A percentile compares a stretch with the other conserved stretches of the same genome.
phyloP scores from a whole-genome alignment of 345 rosid species.

The Citrus sp. region DNA sequence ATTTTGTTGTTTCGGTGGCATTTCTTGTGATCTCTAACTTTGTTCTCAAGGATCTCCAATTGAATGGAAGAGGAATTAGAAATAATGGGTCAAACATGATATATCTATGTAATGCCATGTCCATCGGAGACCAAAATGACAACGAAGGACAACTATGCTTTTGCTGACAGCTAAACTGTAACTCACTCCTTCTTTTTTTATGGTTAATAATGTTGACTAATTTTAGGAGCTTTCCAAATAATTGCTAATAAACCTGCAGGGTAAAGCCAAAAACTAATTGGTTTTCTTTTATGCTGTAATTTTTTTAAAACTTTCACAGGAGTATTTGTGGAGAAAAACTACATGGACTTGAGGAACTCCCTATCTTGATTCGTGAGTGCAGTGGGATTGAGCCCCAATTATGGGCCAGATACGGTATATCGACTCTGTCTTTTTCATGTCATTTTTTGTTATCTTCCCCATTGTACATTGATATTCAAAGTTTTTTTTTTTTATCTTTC shows the following conservation, averaged over 20 bases:
- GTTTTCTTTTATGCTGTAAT: background rate
- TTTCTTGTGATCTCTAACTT: background rate
- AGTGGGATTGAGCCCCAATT: conserved; percentile 47
- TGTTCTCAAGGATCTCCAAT: background rate
- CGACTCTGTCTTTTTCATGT: background rate
- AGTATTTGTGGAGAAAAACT: conserved; percentile 77
- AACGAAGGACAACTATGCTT: background rate
- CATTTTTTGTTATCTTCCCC: too few relatives aligned
- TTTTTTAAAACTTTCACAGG: conserved; percentile 22
- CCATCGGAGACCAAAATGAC: background rate
- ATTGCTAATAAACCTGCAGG: background rate
- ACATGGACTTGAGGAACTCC: conserved; percentile 79
- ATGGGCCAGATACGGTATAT: conserved; percentile 93
- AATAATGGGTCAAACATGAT: too few relatives aligned
- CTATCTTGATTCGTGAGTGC: conserved; percentile 85
- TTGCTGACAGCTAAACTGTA: background rate
- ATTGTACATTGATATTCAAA: too few relatives aligned
- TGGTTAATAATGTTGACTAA: background rate
- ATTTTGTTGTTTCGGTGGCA: background rate
- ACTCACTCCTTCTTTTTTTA: background rate
- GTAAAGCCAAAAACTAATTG: background rate
- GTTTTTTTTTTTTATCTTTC: too few relatives aligned
- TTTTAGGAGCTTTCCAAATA: background rate
- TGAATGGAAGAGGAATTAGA: background rate
- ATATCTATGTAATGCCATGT: too few relatives aligned